Percentiles rank a stretch among this genome's conserved stretches.
phyloP scores from a whole-genome alignment of 495 filamentous ascomycete species.

The Penicillium riverlandense region DNA sequence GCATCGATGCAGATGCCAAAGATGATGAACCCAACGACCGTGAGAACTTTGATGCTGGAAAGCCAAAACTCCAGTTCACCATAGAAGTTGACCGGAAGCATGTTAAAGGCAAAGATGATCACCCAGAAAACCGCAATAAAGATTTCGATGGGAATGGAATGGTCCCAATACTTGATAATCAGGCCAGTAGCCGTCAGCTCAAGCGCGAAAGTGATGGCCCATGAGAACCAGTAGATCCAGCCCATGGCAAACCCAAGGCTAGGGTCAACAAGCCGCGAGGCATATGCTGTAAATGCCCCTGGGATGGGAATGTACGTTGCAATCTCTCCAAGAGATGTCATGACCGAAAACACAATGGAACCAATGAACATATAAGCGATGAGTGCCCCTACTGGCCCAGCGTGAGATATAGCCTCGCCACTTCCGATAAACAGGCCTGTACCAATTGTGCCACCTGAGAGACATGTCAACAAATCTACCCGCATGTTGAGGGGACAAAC shows the following conservation, averaged over 20 bases:
- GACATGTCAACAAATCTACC: conserved; percentile 18
- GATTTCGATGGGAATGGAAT: conserved; percentile 45
- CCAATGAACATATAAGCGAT: conserved; percentile 53
- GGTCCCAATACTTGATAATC: conserved; percentile 62
- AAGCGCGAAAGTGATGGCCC: conserved; percentile 52
- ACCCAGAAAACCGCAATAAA: conserved; percentile 63
- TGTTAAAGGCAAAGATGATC: conserved; percentile 52
- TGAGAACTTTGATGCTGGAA: conserved; percentile 48
- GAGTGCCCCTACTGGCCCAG: conserved; percentile 56
- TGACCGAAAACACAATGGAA: conserved; percentile 45
- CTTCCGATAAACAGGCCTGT: conserved; percentile 66
- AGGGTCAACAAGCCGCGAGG: conserved; percentile 57
- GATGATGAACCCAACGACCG: conserved; percentile 51
- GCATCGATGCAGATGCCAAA: conserved; percentile 51
- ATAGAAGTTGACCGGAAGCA: conserved; percentile 40
- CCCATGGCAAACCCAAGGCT: conserved; percentile 65
- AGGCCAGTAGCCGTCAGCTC: conserved; percentile 60
- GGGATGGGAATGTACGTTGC: conserved; percentile 62
- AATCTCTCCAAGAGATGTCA: conserved; percentile 55
- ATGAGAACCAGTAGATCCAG: conserved; percentile 56
- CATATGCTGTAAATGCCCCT: conserved; percentile 62
- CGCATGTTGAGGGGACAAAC: too few species aligned
- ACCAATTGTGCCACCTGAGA: conserved; percentile 61
- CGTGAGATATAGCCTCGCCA: conserved; percentile 50
- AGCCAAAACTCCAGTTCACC: conserved; percentile 57